Evolutionary conservation across 345 rosid genomes (phyloP).

Genomic region (Cardamine resedifolia): DNA sequence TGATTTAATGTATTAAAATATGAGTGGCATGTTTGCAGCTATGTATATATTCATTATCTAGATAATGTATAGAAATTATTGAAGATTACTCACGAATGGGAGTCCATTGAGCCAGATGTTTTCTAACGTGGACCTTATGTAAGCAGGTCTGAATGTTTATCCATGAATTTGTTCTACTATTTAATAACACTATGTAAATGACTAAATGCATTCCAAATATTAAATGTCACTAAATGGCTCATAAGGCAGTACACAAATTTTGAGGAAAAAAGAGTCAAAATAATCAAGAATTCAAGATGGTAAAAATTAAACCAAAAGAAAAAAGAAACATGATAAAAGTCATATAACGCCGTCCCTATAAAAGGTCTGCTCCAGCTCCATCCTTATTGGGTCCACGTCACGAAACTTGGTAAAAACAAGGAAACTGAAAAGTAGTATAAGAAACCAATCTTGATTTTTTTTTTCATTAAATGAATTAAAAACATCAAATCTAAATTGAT

Average conservation of each 20-base stretch:
- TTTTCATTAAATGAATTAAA: neutral
- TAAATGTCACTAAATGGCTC: conserved; percentile 5
- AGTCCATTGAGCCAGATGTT: neutral
- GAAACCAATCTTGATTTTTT: neutral
- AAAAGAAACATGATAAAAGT: neutral
- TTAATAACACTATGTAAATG: neutral
- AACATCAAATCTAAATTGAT: neutral
- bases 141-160: conserved; percentile 23
- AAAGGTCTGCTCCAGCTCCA: conserved; percentile 21
- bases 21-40: neutral
- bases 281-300: neutral
- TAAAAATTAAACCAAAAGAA: neutral
- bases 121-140: conserved; percentile 32
- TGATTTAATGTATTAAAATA: neutral
- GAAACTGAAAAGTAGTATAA: neutral
- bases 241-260: neutral
- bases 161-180: neutral
- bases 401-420: neutral
- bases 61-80: neutral
- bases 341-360: conserved; percentile 28
- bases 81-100: neutral
- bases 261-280: neutral
- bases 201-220: neutral
- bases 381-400: conserved; percentile 20
- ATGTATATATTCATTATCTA: neutral